Base-by-base conservation (phyloP, 192 early-diverging fungal genomes). In the Coemansia sp. region DNA sequence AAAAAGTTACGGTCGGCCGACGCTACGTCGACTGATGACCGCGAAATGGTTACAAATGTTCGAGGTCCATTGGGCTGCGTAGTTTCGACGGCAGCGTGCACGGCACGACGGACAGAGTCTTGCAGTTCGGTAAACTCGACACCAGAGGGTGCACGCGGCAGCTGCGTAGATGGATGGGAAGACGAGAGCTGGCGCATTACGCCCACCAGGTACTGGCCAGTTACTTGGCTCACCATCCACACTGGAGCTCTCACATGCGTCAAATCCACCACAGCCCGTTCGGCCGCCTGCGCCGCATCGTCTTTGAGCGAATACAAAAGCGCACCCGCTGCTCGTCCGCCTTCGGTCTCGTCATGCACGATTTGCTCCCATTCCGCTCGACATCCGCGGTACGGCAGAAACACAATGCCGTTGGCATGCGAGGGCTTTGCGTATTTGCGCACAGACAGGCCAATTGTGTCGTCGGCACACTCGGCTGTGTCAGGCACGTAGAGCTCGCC, bases 1-100 rank as follows among this genome's bases (percentile, higher is more conserved):
- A 80, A 80, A 52, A 80, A 80, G 39, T 75, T 80, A 17, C 77
- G 68, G 55, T 80, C 72, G 0, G 72, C 64, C 19, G 65, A 49
- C 1, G 72, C 72, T 5, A 78, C 70, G 15, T 80, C 72, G 0
- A 68, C 68, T 0, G 72, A 61, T 1, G 72, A 74, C 48, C 72
- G 48, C 27, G 67, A 64, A 7, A 80, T 75, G 2, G 71, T 65
- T 6, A 80, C 67, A 5, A 73, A 67, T 0, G 63, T 72, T 2
- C 72, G 39, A 0, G 65, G 61, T 14, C 5, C 17, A 5, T 4
- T 12, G 12, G 15, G 14, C 23, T 10, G 52, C 9, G 37, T 22
- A 3, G 5, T 5, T n/a, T 11, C 27, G 29, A 22, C 17, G 2
- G 24, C 35, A 10, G 14, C 37, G 2, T 47, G 51, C 43, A 43